phyloP scores from a whole-genome alignment of 2,329 filamentous ascomycete species.

The Curvularia eragrostidis region DNA sequence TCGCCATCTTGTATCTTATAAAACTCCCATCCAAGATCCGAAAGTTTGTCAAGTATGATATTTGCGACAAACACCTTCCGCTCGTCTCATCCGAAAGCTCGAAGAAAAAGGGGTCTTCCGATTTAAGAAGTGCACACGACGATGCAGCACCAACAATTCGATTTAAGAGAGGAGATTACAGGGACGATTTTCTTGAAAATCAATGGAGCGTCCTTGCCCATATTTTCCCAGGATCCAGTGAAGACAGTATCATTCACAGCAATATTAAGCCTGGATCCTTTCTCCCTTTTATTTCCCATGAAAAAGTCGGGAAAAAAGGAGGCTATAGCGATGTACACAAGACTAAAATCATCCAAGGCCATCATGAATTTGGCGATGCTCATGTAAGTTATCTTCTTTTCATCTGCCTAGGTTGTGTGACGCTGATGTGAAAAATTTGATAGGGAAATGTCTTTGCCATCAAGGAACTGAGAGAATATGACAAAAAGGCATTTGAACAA shows the following conservation, averaged over 20 bases:
- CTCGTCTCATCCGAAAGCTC: not conserved
- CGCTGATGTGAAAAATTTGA: not conserved
- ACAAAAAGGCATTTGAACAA: not conserved
- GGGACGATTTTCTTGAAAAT: not conserved
- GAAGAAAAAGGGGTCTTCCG: not conserved
- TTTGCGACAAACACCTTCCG: not conserved
- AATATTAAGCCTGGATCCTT: not conserved
- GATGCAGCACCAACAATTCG: not conserved
- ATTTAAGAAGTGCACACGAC: not conserved
- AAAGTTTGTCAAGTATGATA: not conserved
- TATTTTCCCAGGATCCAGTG: not conserved
- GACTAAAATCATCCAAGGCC: not conserved
- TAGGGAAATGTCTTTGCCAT: conserved; percentile 1
- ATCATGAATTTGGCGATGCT: not conserved
- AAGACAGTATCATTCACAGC: not conserved
- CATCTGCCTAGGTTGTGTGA: not conserved
- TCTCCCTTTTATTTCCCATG: not conserved
- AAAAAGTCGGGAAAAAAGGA: not conserved
- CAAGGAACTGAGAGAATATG: not conserved
- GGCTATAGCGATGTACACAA: not conserved
- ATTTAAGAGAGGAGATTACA: not conserved
- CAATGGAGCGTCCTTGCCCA: not conserved
- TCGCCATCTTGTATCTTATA: not conserved
- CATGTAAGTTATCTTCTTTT: not conserved
- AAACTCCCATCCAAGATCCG: conserved; percentile 2